phyloP scores from a whole-genome alignment of 495 filamentous ascomycete genomes.

The Aspergillus taichungensis region DNA sequence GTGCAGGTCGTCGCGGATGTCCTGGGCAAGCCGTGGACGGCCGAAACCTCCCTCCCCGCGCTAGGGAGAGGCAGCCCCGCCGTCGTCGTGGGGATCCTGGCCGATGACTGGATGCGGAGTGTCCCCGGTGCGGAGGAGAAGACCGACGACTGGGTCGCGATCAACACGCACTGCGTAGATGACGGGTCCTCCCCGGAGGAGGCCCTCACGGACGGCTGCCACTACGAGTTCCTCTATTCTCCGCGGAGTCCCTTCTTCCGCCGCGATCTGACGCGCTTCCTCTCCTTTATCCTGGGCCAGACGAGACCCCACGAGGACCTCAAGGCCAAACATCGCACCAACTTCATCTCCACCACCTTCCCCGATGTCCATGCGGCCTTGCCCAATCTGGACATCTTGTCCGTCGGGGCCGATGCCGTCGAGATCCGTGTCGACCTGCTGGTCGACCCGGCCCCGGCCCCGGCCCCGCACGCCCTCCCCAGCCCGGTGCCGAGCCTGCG shows the following conservation, averaged over 20 bases:
- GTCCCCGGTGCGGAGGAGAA: conserved; percentile 43
- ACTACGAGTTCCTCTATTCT: conserved; percentile 80
- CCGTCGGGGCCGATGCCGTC: conserved; percentile 75
- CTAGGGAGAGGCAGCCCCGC: conserved; percentile 40
- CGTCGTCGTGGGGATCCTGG: conserved; percentile 49
- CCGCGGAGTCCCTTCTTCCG: conserved; percentile 56
- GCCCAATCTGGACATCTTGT: conserved; percentile 75
- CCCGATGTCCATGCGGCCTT: conserved; percentile 76
- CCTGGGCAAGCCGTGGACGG: conserved; percentile 54
- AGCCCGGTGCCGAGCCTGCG: conserved; percentile 62
- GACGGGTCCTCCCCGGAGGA: conserved; percentile 58
- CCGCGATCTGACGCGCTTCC: conserved; percentile 67
- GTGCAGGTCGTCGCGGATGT: conserved; percentile 61
- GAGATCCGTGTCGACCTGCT: conserved; percentile 76
- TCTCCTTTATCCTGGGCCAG: conserved; percentile 69
- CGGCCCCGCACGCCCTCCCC: conserved; percentile 45
- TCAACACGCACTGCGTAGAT: conserved; percentile 67
- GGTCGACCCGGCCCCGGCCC: conserved; percentile 62
- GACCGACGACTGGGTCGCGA: conserved; percentile 42
- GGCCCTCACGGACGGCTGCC: conserved; percentile 52
- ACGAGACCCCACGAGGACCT: conserved; percentile 64
- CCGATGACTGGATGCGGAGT: conserved; percentile 42
- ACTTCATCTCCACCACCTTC: conserved; percentile 79
- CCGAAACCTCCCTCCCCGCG: conserved; percentile 43
- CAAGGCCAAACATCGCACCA: conserved; percentile 65